These are phyloP conservation scores for Starmera quercuum DNA, from an alignment of 805 yeast genomes.

Conservation along the genomic window DNA sequence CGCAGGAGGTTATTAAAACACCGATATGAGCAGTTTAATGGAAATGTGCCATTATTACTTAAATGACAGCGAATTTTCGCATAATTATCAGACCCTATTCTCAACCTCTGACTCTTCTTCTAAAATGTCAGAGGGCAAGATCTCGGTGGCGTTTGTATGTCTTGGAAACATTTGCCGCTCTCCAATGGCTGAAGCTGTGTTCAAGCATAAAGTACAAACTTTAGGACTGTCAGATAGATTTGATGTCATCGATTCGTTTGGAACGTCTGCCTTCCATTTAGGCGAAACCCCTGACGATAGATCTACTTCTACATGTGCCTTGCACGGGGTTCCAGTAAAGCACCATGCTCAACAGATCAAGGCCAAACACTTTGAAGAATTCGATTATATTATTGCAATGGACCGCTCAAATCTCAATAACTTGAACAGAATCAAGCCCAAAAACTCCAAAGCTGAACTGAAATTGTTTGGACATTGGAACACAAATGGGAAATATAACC, in stretches of 20 bases:
- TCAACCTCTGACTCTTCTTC: not conserved
- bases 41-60: too few relatives aligned
- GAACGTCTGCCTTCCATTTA: slow-evolving; percentile 77
- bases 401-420: slow-evolving; percentile 52
- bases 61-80: too few relatives aligned
- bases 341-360: slow-evolving; percentile 71
- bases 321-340: slow-evolving; percentile 64
- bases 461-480: slow-evolving; percentile 79
- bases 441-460: slow-evolving; percentile 39
- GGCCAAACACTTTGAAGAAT: slow-evolving; percentile 41
- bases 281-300: slow-evolving; percentile 82
- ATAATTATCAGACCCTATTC: not conserved
- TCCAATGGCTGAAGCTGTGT: slow-evolving; percentile 97
- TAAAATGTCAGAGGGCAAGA: slow-evolving; percentile 14
- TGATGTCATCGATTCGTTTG: slow-evolving; percentile 70
- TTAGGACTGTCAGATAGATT: slow-evolving; percentile 38
- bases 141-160: slow-evolving; percentile 83
- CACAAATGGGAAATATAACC: slow-evolving; percentile 38
- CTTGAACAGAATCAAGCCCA: slow-evolving; percentile 46
- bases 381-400: slow-evolving; percentile 68
- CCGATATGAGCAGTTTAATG: too few relatives aligned
- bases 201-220: slow-evolving; percentile 53
- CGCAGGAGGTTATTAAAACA: too few relatives aligned
- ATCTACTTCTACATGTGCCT: slow-evolving; percentile 57
- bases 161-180: slow-evolving; percentile 92